These are phyloP conservation scores for Boletus vermiculosoides DNA, from an alignment of 768 basidiomycete genomes.

Conservation along the genomic window DNA sequence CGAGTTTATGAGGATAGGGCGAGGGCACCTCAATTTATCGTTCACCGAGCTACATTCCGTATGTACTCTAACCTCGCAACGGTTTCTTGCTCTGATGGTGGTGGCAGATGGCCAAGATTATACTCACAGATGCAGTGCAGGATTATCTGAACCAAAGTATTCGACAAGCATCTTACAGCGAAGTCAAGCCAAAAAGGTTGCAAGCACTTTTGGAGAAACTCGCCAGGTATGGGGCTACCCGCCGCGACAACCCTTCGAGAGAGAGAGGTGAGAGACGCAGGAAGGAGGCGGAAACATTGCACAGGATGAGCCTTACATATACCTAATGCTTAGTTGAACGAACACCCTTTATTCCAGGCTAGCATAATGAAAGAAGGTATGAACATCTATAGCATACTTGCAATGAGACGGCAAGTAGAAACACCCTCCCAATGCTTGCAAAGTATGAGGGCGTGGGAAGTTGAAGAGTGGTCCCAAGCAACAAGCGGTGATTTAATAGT, in stretches of 20 bases:
- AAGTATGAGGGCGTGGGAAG: conserved; percentile 17
- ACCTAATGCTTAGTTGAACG: conserved; percentile 5
- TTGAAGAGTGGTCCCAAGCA: conserved; percentile 28
- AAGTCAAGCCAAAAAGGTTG: conserved; percentile 68
- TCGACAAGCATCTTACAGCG: conserved; percentile 63
- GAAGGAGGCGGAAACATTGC: conserved; percentile 77
- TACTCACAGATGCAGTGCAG: conserved; percentile 68
- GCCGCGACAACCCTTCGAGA: conserved; percentile 56
- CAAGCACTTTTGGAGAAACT: conserved; percentile 79
- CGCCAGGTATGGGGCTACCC: conserved; percentile 60
- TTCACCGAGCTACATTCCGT: conserved; percentile 82
- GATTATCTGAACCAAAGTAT: conserved; percentile 74
- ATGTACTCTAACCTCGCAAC: conserved; percentile 26
- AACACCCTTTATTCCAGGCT: conserved; percentile 10
- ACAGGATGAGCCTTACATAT: conserved; percentile 44
- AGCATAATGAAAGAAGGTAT: conserved; percentile 5
- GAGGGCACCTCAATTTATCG: conserved; percentile 63
- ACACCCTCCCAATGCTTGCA: conserved; percentile 7
- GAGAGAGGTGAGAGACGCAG: conserved; percentile 71
- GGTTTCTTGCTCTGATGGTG: conserved; percentile 6
- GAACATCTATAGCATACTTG: conserved; percentile 23
- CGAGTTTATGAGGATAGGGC: conserved; percentile 76
- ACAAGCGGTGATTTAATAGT: conserved; percentile 37
- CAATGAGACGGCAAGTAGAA: conserved; percentile 3
- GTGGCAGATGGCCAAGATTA: conserved; percentile 65